Percentiles rank a stretch among this genome's conserved stretches.
Conservation (phyloP, 2,329 filamentous ascomycete species). For the Ophidiomyces ophidiicola region DNA sequence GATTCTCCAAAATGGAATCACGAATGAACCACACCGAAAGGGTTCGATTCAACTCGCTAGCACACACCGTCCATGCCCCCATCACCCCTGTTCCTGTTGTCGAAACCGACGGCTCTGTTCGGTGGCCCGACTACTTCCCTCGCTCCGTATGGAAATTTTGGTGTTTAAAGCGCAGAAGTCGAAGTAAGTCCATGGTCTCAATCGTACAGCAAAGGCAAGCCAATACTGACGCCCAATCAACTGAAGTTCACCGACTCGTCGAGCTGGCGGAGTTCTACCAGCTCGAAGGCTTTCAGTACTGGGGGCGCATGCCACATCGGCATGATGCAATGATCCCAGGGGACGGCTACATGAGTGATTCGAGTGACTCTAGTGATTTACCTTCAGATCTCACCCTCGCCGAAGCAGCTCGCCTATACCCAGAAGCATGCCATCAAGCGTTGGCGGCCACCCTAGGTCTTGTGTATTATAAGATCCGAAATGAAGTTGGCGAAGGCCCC, state of each 20-base stretch:
- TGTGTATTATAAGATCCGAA: conserved; percentile 33
- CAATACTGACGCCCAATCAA: conserved; percentile 6
- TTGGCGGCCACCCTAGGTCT: conserved; percentile 30
- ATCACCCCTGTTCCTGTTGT: conserved; percentile 29
- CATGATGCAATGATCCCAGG: conserved; percentile 21
- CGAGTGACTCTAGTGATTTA: conserved; percentile 29
- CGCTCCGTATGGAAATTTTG: conserved; percentile 32
- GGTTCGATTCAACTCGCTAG: conserved; percentile 31
- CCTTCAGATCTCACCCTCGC: conserved; percentile 25
- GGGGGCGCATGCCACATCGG: conserved; percentile 26
- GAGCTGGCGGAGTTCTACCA: conserved; percentile 32
- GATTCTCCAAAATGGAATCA: conserved; percentile 24
- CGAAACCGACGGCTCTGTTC: conserved; percentile 25
- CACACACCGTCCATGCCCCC: conserved; percentile 28
- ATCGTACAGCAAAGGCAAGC: background rate
- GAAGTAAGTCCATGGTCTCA: conserved; percentile 23
- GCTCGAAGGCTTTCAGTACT: conserved; percentile 30
- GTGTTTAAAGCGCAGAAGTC: conserved; percentile 31
- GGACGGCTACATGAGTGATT: conserved; percentile 25
- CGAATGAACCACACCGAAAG: conserved; percentile 28
- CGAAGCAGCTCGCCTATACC: conserved; percentile 27
- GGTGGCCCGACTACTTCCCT: conserved; percentile 30
- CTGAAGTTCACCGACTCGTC: conserved; percentile 28
- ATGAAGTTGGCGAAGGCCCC: conserved; percentile 28
- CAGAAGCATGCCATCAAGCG: conserved; percentile 31